Conservation (phyloP, 1,139 yeast species). For the Suhomyces yuchorum region DNA sequence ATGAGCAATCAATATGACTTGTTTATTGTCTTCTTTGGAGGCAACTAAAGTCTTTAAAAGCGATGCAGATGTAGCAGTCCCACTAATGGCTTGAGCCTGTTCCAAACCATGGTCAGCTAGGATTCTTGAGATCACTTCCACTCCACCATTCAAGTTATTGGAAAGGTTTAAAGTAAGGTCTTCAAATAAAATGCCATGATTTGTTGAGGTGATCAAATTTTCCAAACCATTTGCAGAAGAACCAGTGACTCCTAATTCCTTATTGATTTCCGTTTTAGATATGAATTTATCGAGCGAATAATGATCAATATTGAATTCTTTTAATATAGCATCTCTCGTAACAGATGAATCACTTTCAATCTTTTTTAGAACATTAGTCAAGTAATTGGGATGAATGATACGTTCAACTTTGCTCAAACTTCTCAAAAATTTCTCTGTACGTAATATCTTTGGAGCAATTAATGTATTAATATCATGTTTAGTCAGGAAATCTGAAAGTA, state of each 20-base stretch:
- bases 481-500: constrained; percentile 36
- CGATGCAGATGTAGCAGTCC: constrained; percentile 9
- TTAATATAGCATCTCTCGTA: constrained; percentile 24
- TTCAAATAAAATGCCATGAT: constrained; percentile 44
- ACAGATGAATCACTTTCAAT: constrained; percentile 13
- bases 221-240: constrained; percentile 23
- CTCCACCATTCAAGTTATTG: constrained; percentile 68
- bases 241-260: constrained; percentile 33
- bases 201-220: constrained; percentile 25
- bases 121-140: constrained; percentile 59
- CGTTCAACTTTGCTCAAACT: constrained; percentile 38
- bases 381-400: constrained; percentile 52
- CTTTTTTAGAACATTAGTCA: constrained; percentile 42
- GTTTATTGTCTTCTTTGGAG: constrained; percentile 20
- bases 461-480: constrained; percentile 43
- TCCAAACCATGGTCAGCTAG: constrained; percentile 65
- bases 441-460: constrained; percentile 73
- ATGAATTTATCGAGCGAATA: constrained; percentile 41
- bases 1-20: constrained; percentile 38
- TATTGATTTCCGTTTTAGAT: constrained; percentile 30
- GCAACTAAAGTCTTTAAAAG: constrained; percentile 13
- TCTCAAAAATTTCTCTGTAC: constrained; percentile 83
- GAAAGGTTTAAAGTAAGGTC: constrained; percentile 58
- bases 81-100: constrained; percentile 36
- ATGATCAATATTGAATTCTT: constrained; percentile 31